A percentile compares a stretch with the other conserved stretches of the same genome.
phyloP scores from a whole-genome alignment of 305 asterid species.

The Solanum hybrid region DNA sequence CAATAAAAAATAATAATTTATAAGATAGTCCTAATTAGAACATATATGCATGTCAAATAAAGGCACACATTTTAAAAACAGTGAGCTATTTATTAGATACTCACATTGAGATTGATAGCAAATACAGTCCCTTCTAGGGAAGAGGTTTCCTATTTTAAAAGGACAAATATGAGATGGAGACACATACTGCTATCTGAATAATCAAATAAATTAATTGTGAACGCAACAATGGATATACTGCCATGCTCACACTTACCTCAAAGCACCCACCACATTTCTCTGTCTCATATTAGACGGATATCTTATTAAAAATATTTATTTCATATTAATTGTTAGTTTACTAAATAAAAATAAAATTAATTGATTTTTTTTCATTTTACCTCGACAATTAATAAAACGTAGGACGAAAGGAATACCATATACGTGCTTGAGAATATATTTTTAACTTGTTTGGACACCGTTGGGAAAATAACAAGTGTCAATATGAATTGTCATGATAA shows the following conservation, averaged over 20 bases:
- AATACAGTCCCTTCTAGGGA: neutral
- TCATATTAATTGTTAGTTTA: no score
- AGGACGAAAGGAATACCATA: no score
- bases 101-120: neutral
- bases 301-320: no score
- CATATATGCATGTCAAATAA: neutral
- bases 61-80: neutral
- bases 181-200: neutral
- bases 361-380: no score
- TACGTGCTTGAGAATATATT: neutral
- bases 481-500: neutral
- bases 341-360: no score
- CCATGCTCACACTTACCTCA: neutral
- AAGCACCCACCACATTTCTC: neutral
- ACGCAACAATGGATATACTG: neutral
- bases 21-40: neutral
- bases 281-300: neutral
- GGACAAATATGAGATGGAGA: neutral
- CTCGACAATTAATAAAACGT: no score
- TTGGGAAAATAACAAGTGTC: neutral
- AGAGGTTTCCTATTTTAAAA: neutral
- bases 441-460: neutral
- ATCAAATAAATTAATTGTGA: neutral
- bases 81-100: neutral
- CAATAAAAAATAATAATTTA: neutral